Evolutionary conservation across 495 filamentous ascomycete genomes (phyloP).

Genomic region (Emericellopsis terricola): DNA sequence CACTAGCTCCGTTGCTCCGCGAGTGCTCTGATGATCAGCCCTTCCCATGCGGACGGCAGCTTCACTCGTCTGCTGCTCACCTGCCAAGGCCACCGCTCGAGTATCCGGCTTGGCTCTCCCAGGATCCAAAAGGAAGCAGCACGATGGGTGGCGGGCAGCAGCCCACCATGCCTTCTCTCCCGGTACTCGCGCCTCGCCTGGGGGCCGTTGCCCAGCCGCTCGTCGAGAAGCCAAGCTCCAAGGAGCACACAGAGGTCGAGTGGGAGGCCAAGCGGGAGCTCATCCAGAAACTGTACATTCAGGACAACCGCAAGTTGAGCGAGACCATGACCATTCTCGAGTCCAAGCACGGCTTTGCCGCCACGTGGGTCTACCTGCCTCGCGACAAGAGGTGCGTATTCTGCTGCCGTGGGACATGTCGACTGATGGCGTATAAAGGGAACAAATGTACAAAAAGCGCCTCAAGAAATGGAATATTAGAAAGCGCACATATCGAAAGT

Average conservation of each 20-base stretch:
- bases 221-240: constrained; percentile 2
- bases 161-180: constrained; percentile 2
- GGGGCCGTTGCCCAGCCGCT: neutral
- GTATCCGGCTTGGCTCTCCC: no score
- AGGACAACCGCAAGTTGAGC: constrained; percentile 15
- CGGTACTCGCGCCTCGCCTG: constrained; percentile 1
- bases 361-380: constrained; percentile 10
- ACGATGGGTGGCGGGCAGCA: no score
- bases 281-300: constrained; percentile 14
- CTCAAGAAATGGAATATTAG: constrained; percentile 4
- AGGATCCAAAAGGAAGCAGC: no score
- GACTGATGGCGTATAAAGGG: neutral
- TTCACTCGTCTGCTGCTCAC: no score
- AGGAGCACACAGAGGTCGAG: constrained; percentile 7
- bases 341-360: constrained; percentile 13
- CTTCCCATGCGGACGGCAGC: no score
- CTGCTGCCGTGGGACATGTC: neutral
- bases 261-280: constrained; percentile 14
- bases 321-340: constrained; percentile 17
- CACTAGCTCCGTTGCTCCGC: no score
- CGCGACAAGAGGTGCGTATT: neutral
- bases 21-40: no score
- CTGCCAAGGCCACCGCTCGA: no score
- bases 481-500: constrained; percentile 1
- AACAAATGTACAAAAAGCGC: constrained; percentile 3